Evolutionary conservation across 441 rosid genomes (phyloP).

Genomic region (Geranium incanum): DNA sequence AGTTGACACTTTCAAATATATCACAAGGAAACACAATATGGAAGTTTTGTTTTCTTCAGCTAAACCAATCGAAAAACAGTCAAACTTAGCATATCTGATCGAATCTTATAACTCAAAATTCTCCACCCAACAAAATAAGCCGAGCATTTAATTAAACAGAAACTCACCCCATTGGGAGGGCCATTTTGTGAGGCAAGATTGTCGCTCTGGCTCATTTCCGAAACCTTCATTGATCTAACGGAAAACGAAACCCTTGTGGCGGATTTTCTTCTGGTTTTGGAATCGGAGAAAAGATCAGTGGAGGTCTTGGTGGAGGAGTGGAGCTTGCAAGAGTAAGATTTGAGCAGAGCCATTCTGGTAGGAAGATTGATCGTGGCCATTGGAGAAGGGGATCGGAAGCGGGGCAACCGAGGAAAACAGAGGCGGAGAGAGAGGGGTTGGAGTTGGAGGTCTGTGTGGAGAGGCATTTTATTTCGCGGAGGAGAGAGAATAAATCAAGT

Average conservation of each 20-base stretch:
- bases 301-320: conserved; percentile 23
- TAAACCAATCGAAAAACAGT: not conserved
- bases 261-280: not conserved
- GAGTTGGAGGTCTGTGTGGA: not conserved
- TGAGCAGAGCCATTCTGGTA: conserved; percentile 14
- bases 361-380: conserved; percentile 20
- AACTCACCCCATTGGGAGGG: conserved; percentile 32
- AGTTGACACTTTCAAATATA: not conserved
- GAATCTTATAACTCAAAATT: not conserved
- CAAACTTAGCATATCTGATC: not conserved
- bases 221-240: conserved; percentile 34
- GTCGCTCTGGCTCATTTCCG: conserved; percentile 19
- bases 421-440: not conserved
- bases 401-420: not conserved
- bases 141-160: not conserved
- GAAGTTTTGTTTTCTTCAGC: not conserved
- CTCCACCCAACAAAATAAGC: not conserved
- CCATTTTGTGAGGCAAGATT: conserved; percentile 34
- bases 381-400: not conserved
- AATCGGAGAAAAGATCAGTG: conserved; percentile 12
- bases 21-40: not conserved
- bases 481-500: conserved; percentile 23
- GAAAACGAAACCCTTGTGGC: conserved; percentile 15
- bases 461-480: not conserved
- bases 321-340: conserved; percentile 11